phyloP scores from a whole-genome alignment of 768 basidiomycete genomes.

The Leccinum boreale region DNA sequence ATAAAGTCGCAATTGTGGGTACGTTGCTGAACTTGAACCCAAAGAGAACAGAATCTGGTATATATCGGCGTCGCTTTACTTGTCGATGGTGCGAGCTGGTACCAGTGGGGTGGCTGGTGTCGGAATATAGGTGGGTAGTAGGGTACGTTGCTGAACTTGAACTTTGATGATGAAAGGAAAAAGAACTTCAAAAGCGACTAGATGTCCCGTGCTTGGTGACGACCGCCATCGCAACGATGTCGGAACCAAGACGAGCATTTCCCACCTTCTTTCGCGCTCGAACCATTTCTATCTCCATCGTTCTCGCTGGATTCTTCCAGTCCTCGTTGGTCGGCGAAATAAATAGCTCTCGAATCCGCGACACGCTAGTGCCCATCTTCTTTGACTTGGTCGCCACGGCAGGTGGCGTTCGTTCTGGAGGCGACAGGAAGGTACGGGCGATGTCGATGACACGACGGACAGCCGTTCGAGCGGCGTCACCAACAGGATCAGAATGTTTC shows the following conservation, averaged over 20 bases:
- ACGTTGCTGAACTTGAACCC: no score
- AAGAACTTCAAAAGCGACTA: no score
- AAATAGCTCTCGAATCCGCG: slow-evolving; percentile 1
- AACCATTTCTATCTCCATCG: slow-evolving; percentile 8
- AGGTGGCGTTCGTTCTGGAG: no score
- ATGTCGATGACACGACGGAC: background rate
- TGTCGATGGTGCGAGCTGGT: no score
- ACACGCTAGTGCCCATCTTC: background rate
- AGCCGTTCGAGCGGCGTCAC: background rate
- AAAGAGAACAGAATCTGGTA: no score
- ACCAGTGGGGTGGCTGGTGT: no score
- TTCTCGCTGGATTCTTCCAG: background rate
- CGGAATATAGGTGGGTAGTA: no score
- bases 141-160: no score
- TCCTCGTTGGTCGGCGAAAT: slow-evolving; percentile 4
- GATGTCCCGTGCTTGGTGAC: background rate
- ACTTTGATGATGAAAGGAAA: no score
- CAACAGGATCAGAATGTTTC: background rate
- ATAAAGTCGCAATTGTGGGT: no score
- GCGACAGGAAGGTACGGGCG: background rate
- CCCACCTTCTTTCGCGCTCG: slow-evolving; percentile 7
- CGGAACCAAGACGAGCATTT: background rate
- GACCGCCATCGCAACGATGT: background rate
- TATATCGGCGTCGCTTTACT: no score
- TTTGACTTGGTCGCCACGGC: background rate